Base-by-base conservation (phyloP, 306 rosid genomes). In the Corylus heterophylla region DNA sequence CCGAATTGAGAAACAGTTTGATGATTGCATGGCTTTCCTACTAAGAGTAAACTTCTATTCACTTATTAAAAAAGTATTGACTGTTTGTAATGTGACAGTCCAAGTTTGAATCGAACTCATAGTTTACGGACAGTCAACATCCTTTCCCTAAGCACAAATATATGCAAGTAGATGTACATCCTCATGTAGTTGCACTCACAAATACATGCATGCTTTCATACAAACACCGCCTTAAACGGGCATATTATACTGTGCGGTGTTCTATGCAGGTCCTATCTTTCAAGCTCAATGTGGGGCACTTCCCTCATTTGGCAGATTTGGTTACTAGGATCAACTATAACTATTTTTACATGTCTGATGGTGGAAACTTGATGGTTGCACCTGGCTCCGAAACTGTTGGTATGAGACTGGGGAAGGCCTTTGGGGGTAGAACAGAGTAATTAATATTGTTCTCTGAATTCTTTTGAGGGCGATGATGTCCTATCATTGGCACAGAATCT, bases 281-380 rank as follows among this genome's bases (percentile, higher is more conserved):
- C 97, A 95, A 91, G 87, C 90, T 95, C 56, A 95, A 95, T 71
- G 95, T 95, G 52, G 98, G 98, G 37, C 92, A 92, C 89, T 95
- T 95, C 52, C 98, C 98, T 70, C 98, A 95, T 87, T 83, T 95
- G 82, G 98, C 97, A 69, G 98, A 95, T 84, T 84, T 95, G 87
- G 98, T 95, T 68, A 92, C 98, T 35, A 85, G 98, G 82, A 95
- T 95, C 81, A 95, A 95, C 81, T 91, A 95, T 83, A 95, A 93
- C 86, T 85, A 92, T 79, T 95, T 89, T 82, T 95, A 95, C 85
- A 92, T 95, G 98, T 90, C 99, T 55, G 91, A 90, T 74, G 86
- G 81, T 81, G 99, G 99, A 71, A 92, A 90, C 90, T 69, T 92
- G 80, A 88, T 82, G 95, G 86, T 95, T 85, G 86, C 85, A 31